These are phyloP conservation scores for Hevea brasiliensis DNA, from an alignment of 345 rosid species.

Conservation along the genomic window DNA sequence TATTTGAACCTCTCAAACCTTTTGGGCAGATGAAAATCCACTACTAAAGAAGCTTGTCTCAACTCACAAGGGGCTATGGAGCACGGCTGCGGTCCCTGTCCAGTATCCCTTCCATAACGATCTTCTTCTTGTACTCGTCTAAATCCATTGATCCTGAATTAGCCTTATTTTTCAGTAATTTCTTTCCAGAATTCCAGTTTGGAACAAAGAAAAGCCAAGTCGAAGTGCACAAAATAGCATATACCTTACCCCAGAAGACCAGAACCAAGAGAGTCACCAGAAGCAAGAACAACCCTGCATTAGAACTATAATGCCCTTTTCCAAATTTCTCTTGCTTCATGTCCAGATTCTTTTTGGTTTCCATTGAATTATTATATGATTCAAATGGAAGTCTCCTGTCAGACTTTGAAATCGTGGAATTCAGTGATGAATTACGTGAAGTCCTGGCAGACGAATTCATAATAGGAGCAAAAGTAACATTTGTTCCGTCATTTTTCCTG, in stretches of 20 bases:
- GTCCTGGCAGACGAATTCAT: not conserved
- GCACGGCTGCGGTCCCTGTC: slow-evolving; percentile 24
- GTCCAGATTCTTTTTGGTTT: not conserved
- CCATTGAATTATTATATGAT: not conserved
- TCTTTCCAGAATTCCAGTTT: slow-evolving; percentile 1
- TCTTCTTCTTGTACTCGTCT: slow-evolving; percentile 42
- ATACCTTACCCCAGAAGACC: slow-evolving; percentile 53
- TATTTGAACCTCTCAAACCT: not conserved
- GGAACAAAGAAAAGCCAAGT: slow-evolving; percentile 40
- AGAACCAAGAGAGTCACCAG: slow-evolving; percentile 35
- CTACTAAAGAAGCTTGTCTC: not conserved
- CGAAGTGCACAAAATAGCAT: slow-evolving; percentile 53
- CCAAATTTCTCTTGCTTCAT: not conserved
- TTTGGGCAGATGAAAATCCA: not conserved
- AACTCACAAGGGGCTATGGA: not conserved
- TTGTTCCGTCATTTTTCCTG: not conserved
- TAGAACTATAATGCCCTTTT: slow-evolving; percentile 3
- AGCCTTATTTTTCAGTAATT: not conserved
- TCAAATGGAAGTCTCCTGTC: not conserved
- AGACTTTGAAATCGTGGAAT: not conserved
- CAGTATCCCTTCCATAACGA: slow-evolving; percentile 36
- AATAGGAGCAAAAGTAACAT: not conserved
- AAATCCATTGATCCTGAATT: slow-evolving; percentile 3
- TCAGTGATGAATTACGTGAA: slow-evolving; percentile 4
- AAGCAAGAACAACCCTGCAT: slow-evolving; percentile 28